A percentile compares a stretch with the other conserved stretches of the same genome.
Conservation (phyloP, 2,329 filamentous ascomycete genomes). For the Ceratocystis cubensis region DNA sequence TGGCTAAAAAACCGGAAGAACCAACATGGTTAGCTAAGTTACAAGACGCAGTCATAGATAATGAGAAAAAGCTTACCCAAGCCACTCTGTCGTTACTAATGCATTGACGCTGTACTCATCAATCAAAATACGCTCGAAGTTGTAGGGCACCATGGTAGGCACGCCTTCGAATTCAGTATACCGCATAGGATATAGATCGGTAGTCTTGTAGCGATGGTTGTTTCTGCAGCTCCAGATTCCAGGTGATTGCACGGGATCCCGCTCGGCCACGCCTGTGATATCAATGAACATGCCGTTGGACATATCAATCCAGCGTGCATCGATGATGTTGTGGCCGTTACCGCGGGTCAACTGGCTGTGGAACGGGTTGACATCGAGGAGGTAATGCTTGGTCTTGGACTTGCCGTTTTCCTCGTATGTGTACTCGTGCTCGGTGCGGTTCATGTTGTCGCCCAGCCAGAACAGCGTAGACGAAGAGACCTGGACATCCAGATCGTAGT, state of each 20-base stretch:
- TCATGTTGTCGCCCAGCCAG: slow-evolving; percentile 52
- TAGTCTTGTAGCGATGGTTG: slow-evolving; percentile 54
- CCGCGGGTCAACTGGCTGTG: slow-evolving; percentile 47
- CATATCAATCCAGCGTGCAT: slow-evolving; percentile 71
- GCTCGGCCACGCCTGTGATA: slow-evolving; percentile 64
- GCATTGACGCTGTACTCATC: slow-evolving; percentile 54
- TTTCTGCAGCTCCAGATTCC: slow-evolving; percentile 73
- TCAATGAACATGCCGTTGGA: slow-evolving; percentile 69
- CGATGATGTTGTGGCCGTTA: slow-evolving; percentile 66
- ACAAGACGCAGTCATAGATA: not conserved
- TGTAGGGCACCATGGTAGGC: slow-evolving; percentile 54
- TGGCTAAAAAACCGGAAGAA: slow-evolving; percentile 35
- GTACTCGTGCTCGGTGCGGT: slow-evolving; percentile 54
- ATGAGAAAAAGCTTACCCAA: slow-evolving; percentile 39
- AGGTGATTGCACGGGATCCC: slow-evolving; percentile 44
- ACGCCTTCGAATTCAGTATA: slow-evolving; percentile 64
- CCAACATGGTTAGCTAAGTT: slow-evolving; percentile 9
- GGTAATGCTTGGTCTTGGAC: slow-evolving; percentile 40
- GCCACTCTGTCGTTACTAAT: slow-evolving; percentile 46
- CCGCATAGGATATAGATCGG: slow-evolving; percentile 66
- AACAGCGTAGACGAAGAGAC: slow-evolving; percentile 54
- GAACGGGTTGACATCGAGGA: slow-evolving; percentile 68
- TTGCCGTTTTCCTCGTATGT: slow-evolving; percentile 35
- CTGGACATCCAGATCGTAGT: slow-evolving; percentile 74
- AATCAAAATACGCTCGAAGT: slow-evolving; percentile 51